phyloP scores from a whole-genome alignment of 2,329 filamentous ascomycete genomes.

The Nemania serpens region DNA sequence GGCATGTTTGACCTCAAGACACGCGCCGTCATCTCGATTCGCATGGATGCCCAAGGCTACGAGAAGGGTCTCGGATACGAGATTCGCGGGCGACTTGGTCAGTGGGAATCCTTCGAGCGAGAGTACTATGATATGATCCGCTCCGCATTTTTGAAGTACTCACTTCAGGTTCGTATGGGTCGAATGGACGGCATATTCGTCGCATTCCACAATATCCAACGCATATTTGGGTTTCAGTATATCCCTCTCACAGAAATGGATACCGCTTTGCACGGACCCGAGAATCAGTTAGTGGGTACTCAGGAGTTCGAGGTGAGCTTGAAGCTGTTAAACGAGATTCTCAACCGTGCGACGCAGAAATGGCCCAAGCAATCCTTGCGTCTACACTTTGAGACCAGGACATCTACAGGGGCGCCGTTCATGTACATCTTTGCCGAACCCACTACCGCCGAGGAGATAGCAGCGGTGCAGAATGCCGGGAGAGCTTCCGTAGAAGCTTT shows the following conservation, averaged over 20 bases:
- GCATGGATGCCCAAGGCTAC: slow-evolving; percentile 78
- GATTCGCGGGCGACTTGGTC: slow-evolving; percentile 74
- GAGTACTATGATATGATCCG: slow-evolving; percentile 98
- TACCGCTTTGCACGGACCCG: slow-evolving; percentile 79
- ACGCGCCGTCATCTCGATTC: slow-evolving; percentile 85
- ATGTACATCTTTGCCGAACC: slow-evolving; percentile 94
- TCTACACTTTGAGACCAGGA: slow-evolving; percentile 79
- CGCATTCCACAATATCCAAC: slow-evolving; percentile 91
- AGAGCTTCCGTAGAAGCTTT: slow-evolving; percentile 70
- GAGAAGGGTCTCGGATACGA: slow-evolving; percentile 84
- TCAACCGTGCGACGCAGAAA: slow-evolving; percentile 73
- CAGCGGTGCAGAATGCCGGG: slow-evolving; percentile 71
- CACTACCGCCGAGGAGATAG: slow-evolving; percentile 72
- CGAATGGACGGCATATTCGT: slow-evolving; percentile 99
- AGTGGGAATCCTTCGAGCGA: slow-evolving; percentile 89
- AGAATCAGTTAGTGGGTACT: slow-evolving; percentile 70
- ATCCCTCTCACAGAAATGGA: slow-evolving; percentile 88
- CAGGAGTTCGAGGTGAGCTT: slow-evolving; percentile 85
- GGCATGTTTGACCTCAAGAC: slow-evolving; percentile 98
- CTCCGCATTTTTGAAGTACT: slow-evolving; percentile 94
- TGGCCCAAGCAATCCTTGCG: slow-evolving; percentile 80
- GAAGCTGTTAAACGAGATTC: slow-evolving; percentile 74
- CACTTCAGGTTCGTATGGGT: slow-evolving; percentile 93
- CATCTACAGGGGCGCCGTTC: slow-evolving; percentile 56
- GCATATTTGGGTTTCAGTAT: slow-evolving; percentile 98